A percentile compares a stretch with the other conserved stretches of the same genome.
Conservation (phyloP, 345 rosid genomes). For the Bruguiera sexangula region DNA sequence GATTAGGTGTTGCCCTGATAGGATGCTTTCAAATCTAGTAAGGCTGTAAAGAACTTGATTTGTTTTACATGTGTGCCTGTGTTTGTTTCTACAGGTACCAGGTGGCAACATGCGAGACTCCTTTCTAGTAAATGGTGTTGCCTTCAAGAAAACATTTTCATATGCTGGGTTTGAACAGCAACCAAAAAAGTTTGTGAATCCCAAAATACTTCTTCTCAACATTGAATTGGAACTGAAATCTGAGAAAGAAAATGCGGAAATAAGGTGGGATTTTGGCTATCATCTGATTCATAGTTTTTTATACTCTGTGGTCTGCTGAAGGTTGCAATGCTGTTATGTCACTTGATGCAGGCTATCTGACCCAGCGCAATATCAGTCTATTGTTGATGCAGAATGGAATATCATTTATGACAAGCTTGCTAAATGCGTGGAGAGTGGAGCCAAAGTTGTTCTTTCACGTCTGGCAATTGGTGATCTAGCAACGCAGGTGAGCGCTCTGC, state of each 20-base stretch:
- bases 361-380: slow-evolving; percentile 96
- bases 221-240: slow-evolving; percentile 95
- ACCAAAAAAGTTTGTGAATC: slow-evolving; percentile 83
- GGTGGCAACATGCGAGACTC: slow-evolving; percentile 98
- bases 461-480: slow-evolving; percentile 98
- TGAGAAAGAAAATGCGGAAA: slow-evolving; percentile 99
- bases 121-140: slow-evolving; percentile 94
- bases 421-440: slow-evolving; percentile 90
- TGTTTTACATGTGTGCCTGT: neutral
- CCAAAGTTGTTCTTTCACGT: slow-evolving; percentile 94
- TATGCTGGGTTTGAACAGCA: slow-evolving; percentile 99
- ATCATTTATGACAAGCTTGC: slow-evolving; percentile 97
- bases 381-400: slow-evolving; percentile 99
- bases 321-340: slow-evolving; percentile 6
- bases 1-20: neutral
- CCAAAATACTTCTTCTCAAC: slow-evolving; percentile 79
- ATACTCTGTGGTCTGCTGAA: slow-evolving; percentile 11
- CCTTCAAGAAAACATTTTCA: slow-evolving; percentile 98
- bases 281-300: neutral
- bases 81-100: slow-evolving; percentile 56
- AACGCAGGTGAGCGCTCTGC: slow-evolving; percentile 62
- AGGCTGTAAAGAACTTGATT: slow-evolving; percentile 7
- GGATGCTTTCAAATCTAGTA: neutral
- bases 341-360: slow-evolving; percentile 67
- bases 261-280: slow-evolving; percentile 49